Evolutionary conservation across 305 asterid genomes (phyloP).

Genomic region (Fraxinus baroniana): DNA sequence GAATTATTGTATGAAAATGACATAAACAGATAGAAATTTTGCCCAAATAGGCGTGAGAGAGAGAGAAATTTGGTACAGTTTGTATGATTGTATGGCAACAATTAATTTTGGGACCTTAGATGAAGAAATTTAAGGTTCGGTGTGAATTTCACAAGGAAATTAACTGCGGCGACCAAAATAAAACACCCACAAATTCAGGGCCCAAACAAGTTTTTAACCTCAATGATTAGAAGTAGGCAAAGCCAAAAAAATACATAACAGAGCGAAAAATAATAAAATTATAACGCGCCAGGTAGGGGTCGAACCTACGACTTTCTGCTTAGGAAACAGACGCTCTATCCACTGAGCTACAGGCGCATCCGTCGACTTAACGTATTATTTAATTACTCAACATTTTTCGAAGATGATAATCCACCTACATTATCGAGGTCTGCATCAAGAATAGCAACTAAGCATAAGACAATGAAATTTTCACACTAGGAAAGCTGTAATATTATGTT

Average conservation of each 20-base stretch:
- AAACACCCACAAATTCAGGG: neutral
- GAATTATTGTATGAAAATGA: neutral
- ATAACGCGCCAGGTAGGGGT: slow-evolving; percentile 61
- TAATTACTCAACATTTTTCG: no score
- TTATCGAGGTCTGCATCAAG: neutral
- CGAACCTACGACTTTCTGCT: slow-evolving; percentile 90
- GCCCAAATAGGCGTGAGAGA: neutral
- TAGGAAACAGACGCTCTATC: slow-evolving; percentile 81
- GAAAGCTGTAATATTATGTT: neutral
- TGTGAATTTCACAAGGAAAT: neutral
- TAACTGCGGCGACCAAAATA: neutral
- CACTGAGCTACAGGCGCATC: slow-evolving; percentile 67
- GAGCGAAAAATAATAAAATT: neutral
- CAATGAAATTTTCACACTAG: neutral
- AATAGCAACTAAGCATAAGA: neutral
- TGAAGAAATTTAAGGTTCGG: neutral
- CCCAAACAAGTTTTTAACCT: neutral
- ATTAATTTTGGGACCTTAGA: neutral
- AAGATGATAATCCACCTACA: neutral
- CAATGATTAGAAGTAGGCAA: neutral
- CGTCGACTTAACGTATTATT: no score
- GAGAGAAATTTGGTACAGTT: neutral
- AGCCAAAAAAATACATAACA: neutral
- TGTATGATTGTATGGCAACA: neutral
- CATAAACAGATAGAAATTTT: neutral